Evolutionary conservation across 106 monocot genomes (phyloP).

Genomic region (Gastrodia elata): DNA sequence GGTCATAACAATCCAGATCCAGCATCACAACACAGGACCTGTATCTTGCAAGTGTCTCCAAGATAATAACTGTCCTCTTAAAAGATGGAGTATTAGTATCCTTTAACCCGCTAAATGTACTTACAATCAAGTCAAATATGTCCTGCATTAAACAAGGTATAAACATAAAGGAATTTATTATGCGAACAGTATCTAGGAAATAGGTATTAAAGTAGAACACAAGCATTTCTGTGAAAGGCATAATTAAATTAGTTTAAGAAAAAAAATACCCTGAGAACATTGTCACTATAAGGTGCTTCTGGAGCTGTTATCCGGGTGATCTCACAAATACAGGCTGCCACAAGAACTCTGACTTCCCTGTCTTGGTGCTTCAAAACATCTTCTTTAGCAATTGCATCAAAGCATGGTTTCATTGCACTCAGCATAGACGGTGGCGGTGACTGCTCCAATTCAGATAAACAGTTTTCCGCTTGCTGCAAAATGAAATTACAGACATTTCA

Average conservation of each 20-base stretch:
- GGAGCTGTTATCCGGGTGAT: slow-evolving; percentile 93
- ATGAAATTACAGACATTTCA: slow-evolving; percentile 4
- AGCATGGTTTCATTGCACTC: slow-evolving; percentile 54
- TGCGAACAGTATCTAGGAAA: background rate
- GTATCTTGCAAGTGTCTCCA: slow-evolving; percentile 92
- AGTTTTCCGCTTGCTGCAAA: slow-evolving; percentile 69
- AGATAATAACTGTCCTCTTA: slow-evolving; percentile 77
- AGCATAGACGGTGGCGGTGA: slow-evolving; percentile 55
- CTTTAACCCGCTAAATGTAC: slow-evolving; percentile 66
- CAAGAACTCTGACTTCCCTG: slow-evolving; percentile 73
- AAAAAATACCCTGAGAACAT: slow-evolving; percentile 63
- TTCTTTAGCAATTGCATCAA: slow-evolving; percentile 60
- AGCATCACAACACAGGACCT: slow-evolving; percentile 94
- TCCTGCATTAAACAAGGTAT: slow-evolving; percentile 50
- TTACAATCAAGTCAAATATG: slow-evolving; percentile 82
- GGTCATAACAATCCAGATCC: slow-evolving; percentile 92
- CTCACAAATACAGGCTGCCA: slow-evolving; percentile 92
- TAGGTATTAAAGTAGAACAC: background rate
- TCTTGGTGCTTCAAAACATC: slow-evolving; percentile 78
- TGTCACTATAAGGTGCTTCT: slow-evolving; percentile 90
- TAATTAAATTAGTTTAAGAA: slow-evolving; percentile 5
- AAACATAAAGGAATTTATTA: slow-evolving; percentile 1
- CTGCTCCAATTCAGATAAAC: slow-evolving; percentile 66
- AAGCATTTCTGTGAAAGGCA: background rate
- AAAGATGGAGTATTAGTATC: slow-evolving; percentile 74